phyloP scores from a whole-genome alignment of 108 stramenopile species.

The Skeletonema marinoi region DNA sequence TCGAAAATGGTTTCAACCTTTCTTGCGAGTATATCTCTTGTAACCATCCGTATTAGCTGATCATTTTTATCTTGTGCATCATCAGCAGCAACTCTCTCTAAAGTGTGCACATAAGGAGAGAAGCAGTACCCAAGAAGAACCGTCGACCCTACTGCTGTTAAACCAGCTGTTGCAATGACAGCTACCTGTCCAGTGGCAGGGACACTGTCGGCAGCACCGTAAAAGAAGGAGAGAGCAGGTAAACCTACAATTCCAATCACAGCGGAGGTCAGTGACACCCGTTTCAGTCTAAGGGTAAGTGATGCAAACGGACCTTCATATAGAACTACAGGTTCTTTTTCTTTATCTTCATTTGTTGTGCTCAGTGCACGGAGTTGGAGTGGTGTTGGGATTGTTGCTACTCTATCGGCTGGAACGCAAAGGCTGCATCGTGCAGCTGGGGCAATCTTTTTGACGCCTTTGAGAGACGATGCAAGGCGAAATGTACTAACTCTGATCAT shows the following conservation, averaged over 20 bases:
- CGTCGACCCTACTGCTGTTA: conserved; percentile 73
- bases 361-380: not conserved
- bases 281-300: conserved; percentile 72
- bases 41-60: conserved; percentile 55
- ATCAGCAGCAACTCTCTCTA: conserved; percentile 49
- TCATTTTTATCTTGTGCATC: not conserved
- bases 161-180: conserved; percentile 64
- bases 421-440: not conserved
- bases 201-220: conserved; percentile 49
- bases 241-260: conserved; percentile 67
- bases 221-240: conserved; percentile 58
- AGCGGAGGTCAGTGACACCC: conserved; percentile 75
- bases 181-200: conserved; percentile 69
- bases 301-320: conserved; percentile 78
- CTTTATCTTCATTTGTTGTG: conserved; percentile 3
- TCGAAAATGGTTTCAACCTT: conserved; percentile 72
- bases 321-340: conserved; percentile 32
- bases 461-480: not conserved
- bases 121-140: conserved; percentile 81
- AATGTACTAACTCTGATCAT: not conserved
- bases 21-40: conserved; percentile 65
- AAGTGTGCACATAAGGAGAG: conserved; percentile 74
- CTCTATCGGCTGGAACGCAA: too few relatives aligned
- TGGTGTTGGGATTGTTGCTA: not conserved
- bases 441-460: not conserved